A percentile compares a stretch with the other conserved stretches of the same genome.
Evolutionary conservation across 1,284 basidiomycete genomes (phyloP).

Genomic region (Stereum hirsutum): DNA sequence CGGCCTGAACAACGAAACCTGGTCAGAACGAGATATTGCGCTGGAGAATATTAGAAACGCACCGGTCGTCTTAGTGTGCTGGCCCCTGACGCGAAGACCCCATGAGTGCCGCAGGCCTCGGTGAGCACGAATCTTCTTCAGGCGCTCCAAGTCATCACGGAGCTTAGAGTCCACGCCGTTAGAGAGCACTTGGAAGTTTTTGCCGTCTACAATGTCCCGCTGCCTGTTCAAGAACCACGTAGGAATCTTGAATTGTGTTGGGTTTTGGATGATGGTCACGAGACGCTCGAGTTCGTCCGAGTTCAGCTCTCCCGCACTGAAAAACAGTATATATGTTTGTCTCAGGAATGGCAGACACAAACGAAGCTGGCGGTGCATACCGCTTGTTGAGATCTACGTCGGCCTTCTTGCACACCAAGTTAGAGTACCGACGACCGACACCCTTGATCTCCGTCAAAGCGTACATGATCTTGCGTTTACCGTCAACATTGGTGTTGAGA

Average conservation of each 20-base stretch:
- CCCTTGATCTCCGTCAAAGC: conserved; percentile 99
- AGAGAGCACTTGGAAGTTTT: conserved; percentile 93
- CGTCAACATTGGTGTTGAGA: conserved; percentile 99
- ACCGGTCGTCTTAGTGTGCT: conserved; percentile 99
- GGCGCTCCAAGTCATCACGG: conserved; percentile 95
- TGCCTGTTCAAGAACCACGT: conserved; percentile 99
- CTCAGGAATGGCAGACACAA: not conserved
- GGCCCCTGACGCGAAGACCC: conserved; percentile 92
- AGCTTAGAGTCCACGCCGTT: conserved; percentile 98
- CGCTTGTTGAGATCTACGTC: conserved; percentile 99
- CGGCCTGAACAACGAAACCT: conserved; percentile 40
- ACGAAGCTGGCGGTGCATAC: conserved; percentile 38
- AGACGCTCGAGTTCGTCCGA: conserved; percentile 97
- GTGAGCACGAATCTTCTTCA: conserved; percentile 99
- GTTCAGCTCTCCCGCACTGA: conserved; percentile 88
- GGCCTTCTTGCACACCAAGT: conserved; percentile 99
- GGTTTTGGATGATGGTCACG: conserved; percentile 99
- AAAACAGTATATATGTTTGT: not conserved
- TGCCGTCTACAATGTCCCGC: conserved; percentile 96
- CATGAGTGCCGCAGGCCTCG: conserved; percentile 98
- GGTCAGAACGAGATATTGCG: not conserved
- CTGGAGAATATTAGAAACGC: conserved; percentile 18
- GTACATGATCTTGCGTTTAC: conserved; percentile 98
- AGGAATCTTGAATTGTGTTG: conserved; percentile 99
- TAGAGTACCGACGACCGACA: conserved; percentile 98